Conservation (phyloP, 1,284 basidiomycete species). For the Sanghuangporus sanghuang region DNA sequence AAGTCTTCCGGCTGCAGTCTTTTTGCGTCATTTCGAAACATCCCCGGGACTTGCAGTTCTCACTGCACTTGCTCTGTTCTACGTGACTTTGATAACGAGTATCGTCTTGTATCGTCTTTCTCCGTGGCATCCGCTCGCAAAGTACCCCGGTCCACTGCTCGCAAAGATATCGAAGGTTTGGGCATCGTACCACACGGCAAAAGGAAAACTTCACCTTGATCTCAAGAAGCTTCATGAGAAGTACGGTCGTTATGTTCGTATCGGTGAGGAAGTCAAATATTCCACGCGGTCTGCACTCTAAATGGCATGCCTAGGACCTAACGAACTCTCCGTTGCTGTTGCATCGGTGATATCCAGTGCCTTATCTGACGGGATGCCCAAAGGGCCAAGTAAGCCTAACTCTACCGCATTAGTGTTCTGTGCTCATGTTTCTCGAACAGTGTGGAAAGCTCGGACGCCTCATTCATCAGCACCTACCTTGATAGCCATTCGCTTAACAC, state of each 20-base stretch:
- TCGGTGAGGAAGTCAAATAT: conserved; percentile 13
- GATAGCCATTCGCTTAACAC: conserved; percentile 26
- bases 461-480: neutral
- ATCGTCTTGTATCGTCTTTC: conserved; percentile 22
- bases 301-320: conserved; percentile 25
- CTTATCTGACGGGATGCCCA: conserved; percentile 28
- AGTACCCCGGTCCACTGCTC: conserved; percentile 22
- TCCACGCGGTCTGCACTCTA: neutral
- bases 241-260: conserved; percentile 21
- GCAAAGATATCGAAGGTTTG: conserved; percentile 21
- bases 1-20: neutral
- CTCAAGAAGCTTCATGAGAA: conserved; percentile 17
- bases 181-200: conserved; percentile 6
- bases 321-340: conserved; percentile 30
- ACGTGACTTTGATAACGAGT: conserved; percentile 14
- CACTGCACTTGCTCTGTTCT: conserved; percentile 17
- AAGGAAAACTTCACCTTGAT: conserved; percentile 8
- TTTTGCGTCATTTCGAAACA: conserved; percentile 14
- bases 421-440: conserved; percentile 27
- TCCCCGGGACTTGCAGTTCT: conserved; percentile 20
- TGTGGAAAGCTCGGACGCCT: neutral
- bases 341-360: conserved; percentile 25
- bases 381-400: conserved; percentile 30
- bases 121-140: conserved; percentile 24
- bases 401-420: conserved; percentile 6